phyloP scores from a whole-genome alignment of 2,329 filamentous ascomycete species.

The Nemania sp. region DNA sequence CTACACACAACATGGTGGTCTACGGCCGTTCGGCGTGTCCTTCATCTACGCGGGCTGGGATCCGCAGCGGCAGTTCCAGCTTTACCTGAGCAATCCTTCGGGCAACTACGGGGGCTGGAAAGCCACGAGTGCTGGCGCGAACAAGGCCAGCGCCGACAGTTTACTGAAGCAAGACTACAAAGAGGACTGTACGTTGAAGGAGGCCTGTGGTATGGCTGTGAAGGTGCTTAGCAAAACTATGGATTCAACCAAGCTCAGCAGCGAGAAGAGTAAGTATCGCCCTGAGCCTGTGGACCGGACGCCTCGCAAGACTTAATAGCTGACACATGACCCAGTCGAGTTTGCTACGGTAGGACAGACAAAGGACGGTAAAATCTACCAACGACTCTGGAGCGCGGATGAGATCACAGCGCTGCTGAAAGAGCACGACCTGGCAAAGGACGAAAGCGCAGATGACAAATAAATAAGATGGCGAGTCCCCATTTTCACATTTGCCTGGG shows the following conservation, averaged over 20 bases:
- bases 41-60: constrained; percentile 99
- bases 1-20: constrained; percentile 98
- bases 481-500: constrained; percentile 12
- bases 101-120: constrained; percentile 99
- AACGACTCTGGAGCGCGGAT: constrained; percentile 94
- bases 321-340: constrained; percentile 67
- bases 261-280: constrained; percentile 85
- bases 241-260: constrained; percentile 98
- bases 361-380: constrained; percentile 94
- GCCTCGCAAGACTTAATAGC: constrained; percentile 1
- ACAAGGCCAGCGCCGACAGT: constrained; percentile 97
- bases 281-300: not conserved
- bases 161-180: constrained; percentile 99
- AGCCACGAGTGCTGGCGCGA: constrained; percentile 95
- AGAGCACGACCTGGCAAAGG: constrained; percentile 93
- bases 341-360: constrained; percentile 98
- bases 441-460: constrained; percentile 72
- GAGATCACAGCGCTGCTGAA: constrained; percentile 93
- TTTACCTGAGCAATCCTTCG: constrained; percentile 98
- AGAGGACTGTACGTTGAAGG: constrained; percentile 93
- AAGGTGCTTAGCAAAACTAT: constrained; percentile 99
- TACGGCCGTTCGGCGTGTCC: constrained; percentile 95
- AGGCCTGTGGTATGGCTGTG: constrained; percentile 95
- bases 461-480: constrained; percentile 51
- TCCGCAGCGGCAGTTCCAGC: constrained; percentile 92